Evolutionary conservation across 495 filamentous ascomycete species (phyloP).

Genomic region (Barbatosphaeria neglecta): DNA sequence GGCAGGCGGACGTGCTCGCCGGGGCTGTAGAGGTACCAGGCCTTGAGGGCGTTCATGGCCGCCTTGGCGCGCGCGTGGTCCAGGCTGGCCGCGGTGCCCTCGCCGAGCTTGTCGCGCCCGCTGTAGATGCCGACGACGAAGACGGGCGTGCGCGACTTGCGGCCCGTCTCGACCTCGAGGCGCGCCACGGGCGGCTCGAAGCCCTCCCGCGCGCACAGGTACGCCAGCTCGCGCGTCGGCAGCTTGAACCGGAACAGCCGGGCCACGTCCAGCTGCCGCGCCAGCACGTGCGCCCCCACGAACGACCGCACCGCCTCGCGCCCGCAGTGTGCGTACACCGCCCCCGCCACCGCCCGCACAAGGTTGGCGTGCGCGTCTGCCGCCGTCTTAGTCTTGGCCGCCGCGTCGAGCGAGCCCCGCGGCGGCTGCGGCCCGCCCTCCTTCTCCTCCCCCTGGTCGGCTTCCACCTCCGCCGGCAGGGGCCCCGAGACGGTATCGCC

Average conservation of each 20-base stretch:
- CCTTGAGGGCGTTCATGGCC: conserved; percentile 71
- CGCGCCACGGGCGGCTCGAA: conserved; percentile 83
- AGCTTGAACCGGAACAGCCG: conserved; percentile 70
- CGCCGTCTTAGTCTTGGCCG: conserved; percentile 13
- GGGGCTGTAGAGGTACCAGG: conserved; percentile 93
- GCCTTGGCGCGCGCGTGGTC: conserved; percentile 67
- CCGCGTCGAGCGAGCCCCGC: conserved; percentile 15
- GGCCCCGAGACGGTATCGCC: conserved; percentile 42
- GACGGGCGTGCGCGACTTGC: conserved; percentile 69
- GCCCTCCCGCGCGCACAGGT: conserved; percentile 74
- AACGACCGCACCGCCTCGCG: conserved; percentile 63
- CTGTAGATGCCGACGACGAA: conserved; percentile 92
- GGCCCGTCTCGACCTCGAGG: conserved; percentile 78
- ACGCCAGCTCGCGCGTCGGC: conserved; percentile 67
- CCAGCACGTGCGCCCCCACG: conserved; percentile 69
- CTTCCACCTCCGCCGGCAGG: background rate
- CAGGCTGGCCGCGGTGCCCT: conserved; percentile 65
- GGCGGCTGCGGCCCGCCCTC: conserved; percentile 1
- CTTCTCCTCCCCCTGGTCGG: conserved; percentile 2
- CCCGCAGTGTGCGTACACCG: conserved; percentile 72
- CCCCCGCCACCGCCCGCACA: conserved; percentile 69
- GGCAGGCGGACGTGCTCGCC: conserved; percentile 53
- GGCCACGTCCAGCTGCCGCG: conserved; percentile 62
- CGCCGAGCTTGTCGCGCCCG: conserved; percentile 78
- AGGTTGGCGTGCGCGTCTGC: conserved; percentile 45